Evolutionary conservation across 768 basidiomycete species (phyloP), one percentile per base, ranked within the genome.

Genomic region (Termitomyces sp.): DNA sequence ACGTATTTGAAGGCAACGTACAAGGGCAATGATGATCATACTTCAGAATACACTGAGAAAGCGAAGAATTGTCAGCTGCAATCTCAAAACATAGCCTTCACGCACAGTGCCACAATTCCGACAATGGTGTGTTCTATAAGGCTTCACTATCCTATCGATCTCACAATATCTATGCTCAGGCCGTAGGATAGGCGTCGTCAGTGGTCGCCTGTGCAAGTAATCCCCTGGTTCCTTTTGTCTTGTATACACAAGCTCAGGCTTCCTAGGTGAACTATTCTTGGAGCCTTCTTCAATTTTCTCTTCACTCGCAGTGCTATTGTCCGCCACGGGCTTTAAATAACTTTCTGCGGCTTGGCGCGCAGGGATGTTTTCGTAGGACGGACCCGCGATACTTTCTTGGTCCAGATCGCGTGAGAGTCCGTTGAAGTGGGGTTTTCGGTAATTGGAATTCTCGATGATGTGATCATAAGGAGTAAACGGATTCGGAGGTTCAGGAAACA

Each of bases 21-120:
- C 90, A 94, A 50, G 92, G 92, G 72, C 92, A 94, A 66, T 94
- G 92, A 71, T 94, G 92, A 66, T 94, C 92, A 62, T 86, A 94
- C 68, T 84, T 87, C 47, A 94, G 68, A 6, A 94, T 77, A 65
- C 92, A 94, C 88, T 92, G 61, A 46, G 16, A 46, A n/a, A 44
- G 31, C 6, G 36, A 58, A 43, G 26, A 63, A 59, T 42, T 41
- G 55, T 55, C 26, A 53, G 37, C 6, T 39, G 24, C 20, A 46
- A 20, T 16, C 9, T 8, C 36, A n/a, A 56, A 61, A 32, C 24
- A 8, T 34, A 56, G n/a, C 10, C 5, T 52, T 36, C 16, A 75
- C 87, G 65, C 60, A 91, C 90, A 12, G 84, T 91, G n/a, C 88
- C 92, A 73, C 92, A 94, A 41, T 74, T 73, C 34, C 88, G 76